Percentiles rank a stretch among this genome's conserved stretches.
phyloP scores from a whole-genome alignment of 2,329 filamentous ascomycete genomes.

The Pseudogymnoascus sp. region DNA sequence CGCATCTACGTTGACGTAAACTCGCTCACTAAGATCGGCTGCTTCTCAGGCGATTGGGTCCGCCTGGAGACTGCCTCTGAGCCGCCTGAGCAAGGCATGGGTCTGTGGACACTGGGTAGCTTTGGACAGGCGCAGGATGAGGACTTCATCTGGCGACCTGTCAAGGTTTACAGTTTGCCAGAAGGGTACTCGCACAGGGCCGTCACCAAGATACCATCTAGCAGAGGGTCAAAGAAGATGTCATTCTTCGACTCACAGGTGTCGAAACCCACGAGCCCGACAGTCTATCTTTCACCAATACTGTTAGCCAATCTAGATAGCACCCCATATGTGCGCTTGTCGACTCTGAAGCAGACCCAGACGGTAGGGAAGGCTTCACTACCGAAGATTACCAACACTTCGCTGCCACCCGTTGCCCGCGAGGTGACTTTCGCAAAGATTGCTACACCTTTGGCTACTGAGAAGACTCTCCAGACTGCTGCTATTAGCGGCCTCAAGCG shows the following conservation, averaged over 20 bases:
- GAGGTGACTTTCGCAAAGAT: slow-evolving; percentile 87
- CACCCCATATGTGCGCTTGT: slow-evolving; percentile 71
- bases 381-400: slow-evolving; percentile 50
- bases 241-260: slow-evolving; percentile 67
- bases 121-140: slow-evolving; percentile 60
- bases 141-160: slow-evolving; percentile 67
- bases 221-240: slow-evolving; percentile 44
- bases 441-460: slow-evolving; percentile 80
- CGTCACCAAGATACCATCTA: slow-evolving; percentile 54
- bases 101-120: slow-evolving; percentile 58
- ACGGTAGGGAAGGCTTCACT: slow-evolving; percentile 45
- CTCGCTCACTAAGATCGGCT: slow-evolving; percentile 81
- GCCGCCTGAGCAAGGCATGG: slow-evolving; percentile 59
- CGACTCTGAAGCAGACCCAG: slow-evolving; percentile 53
- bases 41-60: slow-evolving; percentile 97
- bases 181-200: slow-evolving; percentile 62
- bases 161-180: slow-evolving; percentile 81
- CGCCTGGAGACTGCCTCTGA: slow-evolving; percentile 72
- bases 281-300: slow-evolving; percentile 75
- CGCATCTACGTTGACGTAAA: slow-evolving; percentile 86
- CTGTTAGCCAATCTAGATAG: slow-evolving; percentile 79
- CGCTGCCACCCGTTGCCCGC: slow-evolving; percentile 53
- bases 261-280: slow-evolving; percentile 50
- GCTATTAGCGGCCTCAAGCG: slow-evolving; percentile 81
- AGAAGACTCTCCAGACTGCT: slow-evolving; percentile 76